phyloP scores from a whole-genome alignment of 179 eudicot species.

The Silene coronaria region DNA sequence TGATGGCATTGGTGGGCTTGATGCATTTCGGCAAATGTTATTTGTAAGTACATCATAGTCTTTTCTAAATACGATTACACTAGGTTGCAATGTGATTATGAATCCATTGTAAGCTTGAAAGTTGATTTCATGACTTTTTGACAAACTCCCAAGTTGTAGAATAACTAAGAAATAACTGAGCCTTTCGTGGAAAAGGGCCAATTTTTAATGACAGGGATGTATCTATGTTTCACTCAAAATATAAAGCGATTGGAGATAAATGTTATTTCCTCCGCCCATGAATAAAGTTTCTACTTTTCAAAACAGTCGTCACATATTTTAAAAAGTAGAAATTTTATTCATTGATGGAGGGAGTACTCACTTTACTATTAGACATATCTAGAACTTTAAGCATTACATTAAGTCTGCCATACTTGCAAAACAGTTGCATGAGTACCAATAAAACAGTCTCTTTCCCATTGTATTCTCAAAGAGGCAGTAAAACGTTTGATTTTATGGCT shows the following conservation, averaged over 20 bases:
- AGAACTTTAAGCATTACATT: not conserved
- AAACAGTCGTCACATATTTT: too few species aligned
- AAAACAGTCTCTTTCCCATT: not conserved
- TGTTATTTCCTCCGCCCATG: not conserved
- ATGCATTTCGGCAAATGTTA: constrained; percentile 45
- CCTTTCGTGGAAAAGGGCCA: not conserved
- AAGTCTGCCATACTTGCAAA: not conserved
- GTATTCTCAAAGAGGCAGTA: not conserved
- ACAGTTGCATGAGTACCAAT: not conserved
- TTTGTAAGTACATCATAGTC: constrained; percentile 33
- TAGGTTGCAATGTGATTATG: not conserved
- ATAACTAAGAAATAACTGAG: not conserved
- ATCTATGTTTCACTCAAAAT: not conserved
- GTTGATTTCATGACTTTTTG: not conserved
- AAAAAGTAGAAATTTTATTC: too few species aligned
- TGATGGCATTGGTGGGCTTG: constrained; percentile 50
- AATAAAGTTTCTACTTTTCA: too few species aligned
- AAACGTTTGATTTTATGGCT: not conserved
- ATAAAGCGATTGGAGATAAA: not conserved
- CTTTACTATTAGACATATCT: not conserved
- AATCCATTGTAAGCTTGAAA: not conserved
- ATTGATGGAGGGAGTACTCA: too few species aligned
- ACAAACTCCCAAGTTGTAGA: too few species aligned
- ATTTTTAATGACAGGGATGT: not conserved
- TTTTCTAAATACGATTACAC: not conserved